These are phyloP conservation scores for Boletus fagicola DNA, from an alignment of 768 basidiomycete genomes.

Conservation along the genomic window DNA sequence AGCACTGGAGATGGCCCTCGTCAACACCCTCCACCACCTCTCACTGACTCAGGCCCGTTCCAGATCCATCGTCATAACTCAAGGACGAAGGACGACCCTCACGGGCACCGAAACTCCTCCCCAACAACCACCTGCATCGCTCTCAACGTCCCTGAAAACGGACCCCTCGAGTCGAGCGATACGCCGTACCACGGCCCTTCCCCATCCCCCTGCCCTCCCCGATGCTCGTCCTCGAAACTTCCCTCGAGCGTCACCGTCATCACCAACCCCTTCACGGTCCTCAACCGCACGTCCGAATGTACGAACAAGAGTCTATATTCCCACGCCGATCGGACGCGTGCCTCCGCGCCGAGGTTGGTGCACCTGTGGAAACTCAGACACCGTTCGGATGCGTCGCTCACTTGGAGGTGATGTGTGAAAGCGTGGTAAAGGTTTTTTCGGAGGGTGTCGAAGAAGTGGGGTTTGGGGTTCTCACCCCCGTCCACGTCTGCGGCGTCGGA, in stretches of 20 bases:
- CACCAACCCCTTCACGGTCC: conserved; percentile 1
- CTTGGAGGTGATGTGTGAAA: conserved; percentile 3
- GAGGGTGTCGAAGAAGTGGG: conserved; percentile 6
- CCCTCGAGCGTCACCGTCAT: conserved; percentile 11
- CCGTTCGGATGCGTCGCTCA: background rate
- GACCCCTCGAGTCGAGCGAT: background rate
- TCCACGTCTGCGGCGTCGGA: background rate
- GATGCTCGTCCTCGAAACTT: background rate
- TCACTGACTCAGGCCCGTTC: background rate
- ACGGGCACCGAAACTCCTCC: conserved; percentile 3
- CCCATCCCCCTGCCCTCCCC: no score
- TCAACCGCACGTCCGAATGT: background rate
- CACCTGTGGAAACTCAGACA: background rate
- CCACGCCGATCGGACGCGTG: conserved; percentile 1
- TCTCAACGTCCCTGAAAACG: background rate
- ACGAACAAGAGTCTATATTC: conserved; percentile 5
- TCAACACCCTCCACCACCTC: background rate
- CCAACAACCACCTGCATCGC: conserved; percentile 7
- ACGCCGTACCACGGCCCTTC: conserved; percentile 2
- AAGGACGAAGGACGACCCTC: background rate
- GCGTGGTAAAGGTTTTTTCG: conserved; percentile 1
- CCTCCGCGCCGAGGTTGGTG: background rate
- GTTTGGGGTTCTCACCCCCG: no score
- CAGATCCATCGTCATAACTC: background rate
- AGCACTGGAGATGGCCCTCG: background rate